These are phyloP conservation scores for Moniliella sp. DNA, from an alignment of 1,284 basidiomycete genomes.

Conservation along the genomic window DNA sequence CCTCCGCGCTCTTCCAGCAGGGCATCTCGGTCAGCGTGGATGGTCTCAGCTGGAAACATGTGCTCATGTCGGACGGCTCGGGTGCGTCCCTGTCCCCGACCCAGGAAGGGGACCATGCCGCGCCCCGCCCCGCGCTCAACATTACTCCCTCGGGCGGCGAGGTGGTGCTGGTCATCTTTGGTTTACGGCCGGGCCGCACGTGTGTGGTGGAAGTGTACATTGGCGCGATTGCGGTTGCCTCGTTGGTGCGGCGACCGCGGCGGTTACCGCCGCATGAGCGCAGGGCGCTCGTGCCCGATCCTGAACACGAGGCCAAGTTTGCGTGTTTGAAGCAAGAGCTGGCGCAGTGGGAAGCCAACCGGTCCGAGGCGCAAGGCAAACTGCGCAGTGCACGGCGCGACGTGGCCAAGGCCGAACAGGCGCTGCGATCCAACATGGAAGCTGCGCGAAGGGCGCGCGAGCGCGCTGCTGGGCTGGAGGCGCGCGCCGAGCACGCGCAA, in stretches of 20 bases:
- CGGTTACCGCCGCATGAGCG: too few species aligned
- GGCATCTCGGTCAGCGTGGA: constrained; percentile 16
- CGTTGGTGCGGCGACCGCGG: too few species aligned
- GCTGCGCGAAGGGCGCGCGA: constrained; percentile 16
- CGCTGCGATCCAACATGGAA: constrained; percentile 18
- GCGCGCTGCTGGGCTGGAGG: too few species aligned
- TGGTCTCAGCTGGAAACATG: constrained; percentile 16
- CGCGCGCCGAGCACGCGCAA: too few species aligned
- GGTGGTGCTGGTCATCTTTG: constrained; percentile 24
- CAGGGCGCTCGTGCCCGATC: constrained; percentile 7
- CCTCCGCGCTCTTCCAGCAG: constrained; percentile 10
- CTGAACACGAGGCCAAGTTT: constrained; percentile 3
- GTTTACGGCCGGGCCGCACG: constrained; percentile 11
- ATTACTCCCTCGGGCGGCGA: too few species aligned
- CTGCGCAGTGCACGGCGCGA: constrained; percentile 16
- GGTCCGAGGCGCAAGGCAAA: constrained; percentile 7
- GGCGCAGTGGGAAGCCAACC: constrained; percentile 8
- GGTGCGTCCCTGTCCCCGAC: too few species aligned
- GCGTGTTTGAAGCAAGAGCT: constrained; percentile 9
- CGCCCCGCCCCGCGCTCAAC: too few species aligned
- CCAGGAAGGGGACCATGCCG: too few species aligned
- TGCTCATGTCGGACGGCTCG: constrained; percentile 15
- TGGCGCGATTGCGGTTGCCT: too few species aligned
- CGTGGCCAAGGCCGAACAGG: constrained; percentile 12
- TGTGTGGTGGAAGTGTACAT: constrained; percentile 17